A percentile compares a stretch with the other conserved stretches of the same genome.
phyloP scores from a whole-genome alignment of 73 alveolate genomes.

The Paramecium caudatum region DNA sequence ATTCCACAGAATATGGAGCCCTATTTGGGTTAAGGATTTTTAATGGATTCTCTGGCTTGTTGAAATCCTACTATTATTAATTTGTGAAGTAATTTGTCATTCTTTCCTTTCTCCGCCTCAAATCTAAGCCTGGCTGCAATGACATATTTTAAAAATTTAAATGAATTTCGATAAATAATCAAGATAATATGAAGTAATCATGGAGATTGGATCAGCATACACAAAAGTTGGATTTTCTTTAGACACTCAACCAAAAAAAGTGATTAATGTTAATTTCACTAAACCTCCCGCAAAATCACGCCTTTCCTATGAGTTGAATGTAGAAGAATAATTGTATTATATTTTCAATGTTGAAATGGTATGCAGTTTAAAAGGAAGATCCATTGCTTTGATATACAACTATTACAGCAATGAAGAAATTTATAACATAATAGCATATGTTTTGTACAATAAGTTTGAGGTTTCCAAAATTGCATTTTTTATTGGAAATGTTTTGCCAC shows the following conservation, averaged over 20 bases:
- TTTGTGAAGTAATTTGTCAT: conserved; percentile 13
- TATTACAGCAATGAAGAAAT: conserved; percentile 46
- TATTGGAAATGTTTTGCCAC: conserved; percentile 48
- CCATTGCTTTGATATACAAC: conserved; percentile 44
- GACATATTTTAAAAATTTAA: conserved; percentile 9
- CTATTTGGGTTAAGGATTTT: conserved; percentile 32
- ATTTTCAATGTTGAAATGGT: conserved; percentile 48
- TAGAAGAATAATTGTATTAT: conserved; percentile 33
- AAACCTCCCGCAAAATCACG: conserved; percentile 20
- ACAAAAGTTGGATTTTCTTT: conserved; percentile 51
- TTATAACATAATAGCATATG: conserved; percentile 3
- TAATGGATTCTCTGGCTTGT: conserved; percentile 1
- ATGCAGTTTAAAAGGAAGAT: conserved; percentile 18
- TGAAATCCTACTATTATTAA: conserved; percentile 16
- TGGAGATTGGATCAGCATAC: conserved; percentile 33
- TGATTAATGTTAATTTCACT: conserved; percentile 1
- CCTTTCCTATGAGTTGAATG: neutral
- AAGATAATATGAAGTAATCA: conserved; percentile 15
- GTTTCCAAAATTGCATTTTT: conserved; percentile 31
- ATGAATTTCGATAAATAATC: neutral
- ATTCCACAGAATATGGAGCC: conserved; percentile 41
- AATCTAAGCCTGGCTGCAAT: conserved; percentile 1
- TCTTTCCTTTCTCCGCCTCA: conserved; percentile 30
- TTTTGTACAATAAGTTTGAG: conserved; percentile 41
- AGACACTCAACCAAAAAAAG: conserved; percentile 34